Evolutionary conservation across 2,329 filamentous ascomycete species (phyloP).

Genomic region (Diaporthe sp.): DNA sequence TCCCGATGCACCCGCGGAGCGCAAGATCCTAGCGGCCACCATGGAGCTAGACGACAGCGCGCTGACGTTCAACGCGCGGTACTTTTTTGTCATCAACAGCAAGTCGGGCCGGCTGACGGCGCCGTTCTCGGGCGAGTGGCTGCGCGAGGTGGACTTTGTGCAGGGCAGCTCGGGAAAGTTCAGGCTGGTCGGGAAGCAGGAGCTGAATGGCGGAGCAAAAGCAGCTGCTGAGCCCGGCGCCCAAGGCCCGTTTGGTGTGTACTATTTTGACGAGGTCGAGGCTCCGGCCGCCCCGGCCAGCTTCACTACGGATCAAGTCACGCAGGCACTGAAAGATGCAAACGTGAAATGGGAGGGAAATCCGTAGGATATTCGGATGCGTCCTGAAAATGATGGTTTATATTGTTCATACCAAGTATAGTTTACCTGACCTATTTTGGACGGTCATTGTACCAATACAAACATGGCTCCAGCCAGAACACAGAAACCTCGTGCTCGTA

Average conservation of each 20-base stretch:
- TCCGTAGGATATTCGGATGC: neutral
- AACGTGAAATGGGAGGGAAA: conserved; percentile 7
- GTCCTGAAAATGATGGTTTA: neutral
- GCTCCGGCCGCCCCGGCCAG: neutral
- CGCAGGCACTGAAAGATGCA: neutral
- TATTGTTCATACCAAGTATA: too few relatives aligned
- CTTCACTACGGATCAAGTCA: neutral
- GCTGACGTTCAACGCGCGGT: neutral
- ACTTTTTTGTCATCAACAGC: conserved; percentile 6
- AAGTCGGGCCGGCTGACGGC: neutral
- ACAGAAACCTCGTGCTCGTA: too few relatives aligned
- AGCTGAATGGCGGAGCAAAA: neutral
- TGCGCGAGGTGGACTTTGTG: neutral
- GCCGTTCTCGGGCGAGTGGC: neutral
- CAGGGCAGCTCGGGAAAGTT: conserved; percentile 10
- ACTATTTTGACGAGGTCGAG: conserved; percentile 12
- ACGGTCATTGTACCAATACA: too few relatives aligned
- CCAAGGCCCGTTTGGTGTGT: neutral
- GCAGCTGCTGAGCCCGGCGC: neutral
- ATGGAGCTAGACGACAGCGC: neutral
- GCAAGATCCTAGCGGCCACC: neutral
- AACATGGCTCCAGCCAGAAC: too few relatives aligned
- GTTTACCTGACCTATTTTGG: too few relatives aligned
- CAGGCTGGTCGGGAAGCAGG: conserved; percentile 1
- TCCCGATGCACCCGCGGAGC: neutral